phyloP scores from a whole-genome alignment of 164 flowering plant species.

The Vitis rupestris region DNA sequence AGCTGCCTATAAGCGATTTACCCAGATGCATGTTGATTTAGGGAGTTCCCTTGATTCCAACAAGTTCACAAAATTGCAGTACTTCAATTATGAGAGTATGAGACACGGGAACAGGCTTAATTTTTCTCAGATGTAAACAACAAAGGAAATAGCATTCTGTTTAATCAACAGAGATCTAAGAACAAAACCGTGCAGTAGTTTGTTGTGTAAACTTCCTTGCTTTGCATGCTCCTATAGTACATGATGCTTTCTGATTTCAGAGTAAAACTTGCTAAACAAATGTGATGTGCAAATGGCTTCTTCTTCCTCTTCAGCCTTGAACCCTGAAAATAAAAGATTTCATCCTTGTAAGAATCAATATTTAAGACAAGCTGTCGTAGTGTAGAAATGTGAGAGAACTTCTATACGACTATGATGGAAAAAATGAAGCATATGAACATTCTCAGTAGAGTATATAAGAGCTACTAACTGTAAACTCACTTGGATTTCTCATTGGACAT shows the following conservation, averaged over 20 bases:
- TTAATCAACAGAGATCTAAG: constrained; percentile 14
- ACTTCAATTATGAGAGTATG: too few species aligned
- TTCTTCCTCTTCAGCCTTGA: constrained; percentile 24
- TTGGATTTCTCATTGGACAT: constrained; percentile 44
- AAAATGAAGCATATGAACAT: background rate
- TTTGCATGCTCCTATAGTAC: background rate
- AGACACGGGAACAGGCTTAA: too few species aligned
- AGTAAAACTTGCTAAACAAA: background rate
- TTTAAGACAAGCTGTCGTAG: background rate
- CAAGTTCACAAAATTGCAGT: too few species aligned
- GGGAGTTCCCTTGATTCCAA: too few species aligned
- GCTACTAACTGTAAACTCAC: constrained; percentile 38
- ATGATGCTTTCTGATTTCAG: constrained; percentile 9
- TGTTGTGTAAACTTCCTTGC: constrained; percentile 11
- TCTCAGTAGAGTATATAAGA: background rate
- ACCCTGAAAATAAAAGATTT: constrained; percentile 22
- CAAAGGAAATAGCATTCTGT: background rate
- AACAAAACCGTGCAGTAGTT: constrained; percentile 18
- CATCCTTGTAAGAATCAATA: background rate
- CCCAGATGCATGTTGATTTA: too few species aligned
- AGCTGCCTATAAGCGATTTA: too few species aligned
- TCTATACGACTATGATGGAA: background rate
- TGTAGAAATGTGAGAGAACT: background rate
- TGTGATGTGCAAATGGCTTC: background rate
- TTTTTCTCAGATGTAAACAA: background rate